Evolutionary conservation across 2,329 filamentous ascomycete species (phyloP).

Genomic region (Hymenoscyphus albidus): DNA sequence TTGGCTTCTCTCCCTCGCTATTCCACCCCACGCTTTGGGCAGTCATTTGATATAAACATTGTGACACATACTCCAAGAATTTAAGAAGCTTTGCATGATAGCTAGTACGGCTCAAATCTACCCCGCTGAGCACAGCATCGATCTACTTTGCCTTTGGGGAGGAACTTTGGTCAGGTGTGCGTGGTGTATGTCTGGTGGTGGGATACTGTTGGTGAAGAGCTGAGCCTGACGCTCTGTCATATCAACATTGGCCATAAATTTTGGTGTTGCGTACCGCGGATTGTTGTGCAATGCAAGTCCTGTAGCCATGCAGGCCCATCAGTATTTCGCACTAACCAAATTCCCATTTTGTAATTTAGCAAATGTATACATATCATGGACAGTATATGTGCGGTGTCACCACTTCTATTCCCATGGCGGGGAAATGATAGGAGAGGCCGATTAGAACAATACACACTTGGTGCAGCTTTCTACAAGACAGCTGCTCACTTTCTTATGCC

Average conservation of each 20-base stretch:
- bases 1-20: not conserved
- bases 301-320: not conserved
- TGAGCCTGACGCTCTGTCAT: not conserved
- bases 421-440: not conserved
- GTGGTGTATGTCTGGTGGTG: not conserved
- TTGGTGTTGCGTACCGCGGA: not conserved
- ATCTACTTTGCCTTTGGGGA: not conserved
- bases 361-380: not conserved
- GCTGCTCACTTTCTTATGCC: not conserved
- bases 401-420: not conserved
- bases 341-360: not conserved
- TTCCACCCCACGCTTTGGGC: not conserved
- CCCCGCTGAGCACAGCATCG: not conserved
- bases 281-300: not conserved
- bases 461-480: not conserved
- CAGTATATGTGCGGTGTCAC: not conserved
- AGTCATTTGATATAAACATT: not conserved
- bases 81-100: not conserved
- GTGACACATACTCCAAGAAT: not conserved
- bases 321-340: not conserved
- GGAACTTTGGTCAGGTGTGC: not conserved
- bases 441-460: not conserved
- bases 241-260: not conserved
- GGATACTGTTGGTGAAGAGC: not conserved
- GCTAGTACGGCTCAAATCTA: not conserved